phyloP scores from a whole-genome alignment of 2,329 filamentous ascomycete species.

The Penicillium sp. region DNA sequence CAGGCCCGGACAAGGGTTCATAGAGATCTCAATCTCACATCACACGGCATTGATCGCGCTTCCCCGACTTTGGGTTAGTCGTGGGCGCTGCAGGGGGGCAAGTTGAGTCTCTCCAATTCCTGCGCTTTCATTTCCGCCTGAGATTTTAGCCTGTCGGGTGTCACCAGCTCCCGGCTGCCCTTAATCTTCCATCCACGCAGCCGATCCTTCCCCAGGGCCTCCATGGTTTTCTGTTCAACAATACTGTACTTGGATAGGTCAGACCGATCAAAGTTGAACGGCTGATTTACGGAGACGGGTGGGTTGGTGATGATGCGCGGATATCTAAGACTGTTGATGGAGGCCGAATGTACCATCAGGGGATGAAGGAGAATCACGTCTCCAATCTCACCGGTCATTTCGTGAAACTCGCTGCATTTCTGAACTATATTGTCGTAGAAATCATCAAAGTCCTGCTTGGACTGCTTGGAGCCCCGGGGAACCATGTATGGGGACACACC shows the following conservation, averaged over 20 bases:
- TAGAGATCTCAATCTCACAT: conserved; percentile 2
- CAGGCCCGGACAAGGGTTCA: no score
- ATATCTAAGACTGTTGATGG: conserved; percentile 53
- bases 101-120: conserved; percentile 46
- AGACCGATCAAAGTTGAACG: conserved; percentile 55
- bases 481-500: conserved; percentile 70
- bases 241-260: conserved; percentile 53
- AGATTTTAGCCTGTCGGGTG: conserved; percentile 52
- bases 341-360: conserved; percentile 59
- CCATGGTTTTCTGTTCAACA: conserved; percentile 58
- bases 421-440: conserved; percentile 48
- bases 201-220: conserved; percentile 51
- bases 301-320: conserved; percentile 61
- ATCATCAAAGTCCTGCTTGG: conserved; percentile 29
- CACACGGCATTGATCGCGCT: conserved; percentile 2
- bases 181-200: conserved; percentile 55
- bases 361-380: conserved; percentile 61
- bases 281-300: conserved; percentile 55
- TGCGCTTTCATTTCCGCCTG: conserved; percentile 36
- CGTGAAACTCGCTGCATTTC: conserved; percentile 51
- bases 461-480: conserved; percentile 52
- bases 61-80: not conserved
- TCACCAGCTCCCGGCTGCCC: conserved; percentile 48
- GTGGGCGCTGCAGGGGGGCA: not conserved
- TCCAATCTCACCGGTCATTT: conserved; percentile 57